Percentiles rank a stretch among this genome's conserved stretches.
Conservation (phyloP, 495 filamentous ascomycete genomes). For the Penicillium psychrofluorescens region DNA sequence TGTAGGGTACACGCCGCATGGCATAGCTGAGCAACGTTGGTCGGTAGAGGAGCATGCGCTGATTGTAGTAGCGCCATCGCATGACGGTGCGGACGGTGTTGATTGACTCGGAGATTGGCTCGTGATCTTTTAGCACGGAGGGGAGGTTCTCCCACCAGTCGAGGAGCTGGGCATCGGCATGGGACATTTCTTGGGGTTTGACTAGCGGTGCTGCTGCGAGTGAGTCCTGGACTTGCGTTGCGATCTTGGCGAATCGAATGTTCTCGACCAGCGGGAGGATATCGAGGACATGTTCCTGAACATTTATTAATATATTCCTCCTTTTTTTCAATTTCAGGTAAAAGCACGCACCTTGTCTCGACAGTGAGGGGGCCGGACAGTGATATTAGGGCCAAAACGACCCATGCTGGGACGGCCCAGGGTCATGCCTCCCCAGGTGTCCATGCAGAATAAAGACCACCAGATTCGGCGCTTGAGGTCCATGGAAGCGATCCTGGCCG, state of each 20-base stretch:
- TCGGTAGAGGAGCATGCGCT: constrained; percentile 72
- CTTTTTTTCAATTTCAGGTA: neutral
- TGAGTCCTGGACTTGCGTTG: constrained; percentile 68
- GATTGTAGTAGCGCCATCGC: constrained; percentile 76
- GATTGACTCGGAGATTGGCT: constrained; percentile 64
- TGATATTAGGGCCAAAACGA: constrained; percentile 65
- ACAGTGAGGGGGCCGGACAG: constrained; percentile 59
- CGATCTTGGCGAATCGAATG: constrained; percentile 74
- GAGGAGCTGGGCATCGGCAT: constrained; percentile 60
- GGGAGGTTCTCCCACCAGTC: constrained; percentile 67
- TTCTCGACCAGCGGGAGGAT: constrained; percentile 69
- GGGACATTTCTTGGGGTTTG: constrained; percentile 54
- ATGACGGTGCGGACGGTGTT: constrained; percentile 65
- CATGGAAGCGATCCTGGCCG: constrained; percentile 19
- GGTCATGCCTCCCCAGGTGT: constrained; percentile 72
- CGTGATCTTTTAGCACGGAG: constrained; percentile 59
- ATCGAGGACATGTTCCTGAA: constrained; percentile 42
- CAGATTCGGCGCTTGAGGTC: constrained; percentile 67
- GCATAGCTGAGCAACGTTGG: constrained; percentile 67
- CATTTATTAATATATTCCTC: constrained; percentile 28
- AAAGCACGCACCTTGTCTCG: constrained; percentile 40
- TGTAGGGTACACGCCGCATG: constrained; percentile 54
- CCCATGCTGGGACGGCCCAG: constrained; percentile 73
- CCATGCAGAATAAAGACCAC: constrained; percentile 76
- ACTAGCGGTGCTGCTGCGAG: constrained; percentile 63